Percentiles rank a stretch among this genome's conserved stretches.
phyloP scores from a whole-genome alignment of 495 filamentous ascomycete species.

The Talaromyces thailandensis region DNA sequence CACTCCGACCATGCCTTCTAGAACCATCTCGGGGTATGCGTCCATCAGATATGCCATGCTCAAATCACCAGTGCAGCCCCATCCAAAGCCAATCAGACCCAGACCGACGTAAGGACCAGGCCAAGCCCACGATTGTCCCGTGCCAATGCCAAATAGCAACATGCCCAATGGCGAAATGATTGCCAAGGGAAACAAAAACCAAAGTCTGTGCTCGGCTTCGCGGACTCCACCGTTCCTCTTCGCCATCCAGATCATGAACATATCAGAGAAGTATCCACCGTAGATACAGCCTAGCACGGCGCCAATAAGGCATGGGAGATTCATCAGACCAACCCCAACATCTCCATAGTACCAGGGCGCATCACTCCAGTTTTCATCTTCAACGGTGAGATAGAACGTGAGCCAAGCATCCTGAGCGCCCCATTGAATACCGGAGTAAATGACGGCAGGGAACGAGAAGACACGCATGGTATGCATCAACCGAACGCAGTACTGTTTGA shows the following conservation, averaged over 20 bases:
- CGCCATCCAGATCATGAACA: slow-evolving; percentile 24
- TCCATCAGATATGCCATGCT: slow-evolving; percentile 25
- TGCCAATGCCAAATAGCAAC: slow-evolving; percentile 24
- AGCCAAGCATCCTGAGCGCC: slow-evolving; percentile 29
- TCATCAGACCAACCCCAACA: slow-evolving; percentile 24
- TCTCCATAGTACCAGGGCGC: slow-evolving; percentile 23
- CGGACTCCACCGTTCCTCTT: slow-evolving; percentile 19
- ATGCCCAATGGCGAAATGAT: slow-evolving; percentile 22
- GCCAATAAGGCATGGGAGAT: slow-evolving; percentile 25
- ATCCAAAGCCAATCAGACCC: slow-evolving; percentile 25
- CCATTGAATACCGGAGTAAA: slow-evolving; percentile 26
- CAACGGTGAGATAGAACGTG: slow-evolving; percentile 27
- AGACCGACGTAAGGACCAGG: slow-evolving; percentile 19
- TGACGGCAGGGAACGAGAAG: slow-evolving; percentile 24
- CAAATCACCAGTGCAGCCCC: slow-evolving; percentile 26
- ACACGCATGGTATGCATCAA: slow-evolving; percentile 19
- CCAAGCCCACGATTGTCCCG: slow-evolving; percentile 18
- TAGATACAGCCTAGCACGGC: slow-evolving; percentile 24
- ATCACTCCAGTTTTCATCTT: slow-evolving; percentile 23
- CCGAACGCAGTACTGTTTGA: slow-evolving; percentile 18
- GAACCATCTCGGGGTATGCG: slow-evolving; percentile 22
- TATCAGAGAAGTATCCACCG: slow-evolving; percentile 25
- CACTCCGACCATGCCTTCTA: slow-evolving; percentile 28
- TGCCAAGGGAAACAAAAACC: slow-evolving; percentile 21
- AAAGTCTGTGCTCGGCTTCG: slow-evolving; percentile 26